These are phyloP conservation scores for Globisporangium perplexum DNA, from an alignment of 352 stramenopile genomes.

Conservation along the genomic window DNA sequence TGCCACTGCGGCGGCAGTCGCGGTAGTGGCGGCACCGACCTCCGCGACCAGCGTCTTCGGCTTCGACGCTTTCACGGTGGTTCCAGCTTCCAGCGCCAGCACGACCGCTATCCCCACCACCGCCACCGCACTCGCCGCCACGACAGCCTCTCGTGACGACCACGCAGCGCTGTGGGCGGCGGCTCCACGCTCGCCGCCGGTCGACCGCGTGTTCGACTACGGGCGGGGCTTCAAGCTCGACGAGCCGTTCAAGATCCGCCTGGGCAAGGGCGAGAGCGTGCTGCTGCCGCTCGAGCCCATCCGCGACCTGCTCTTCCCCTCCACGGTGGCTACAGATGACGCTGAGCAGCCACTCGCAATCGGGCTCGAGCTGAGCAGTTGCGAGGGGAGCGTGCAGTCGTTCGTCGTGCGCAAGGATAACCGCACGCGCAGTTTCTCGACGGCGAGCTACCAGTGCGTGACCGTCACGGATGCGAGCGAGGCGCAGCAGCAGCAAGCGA, in stretches of 20 bases:
- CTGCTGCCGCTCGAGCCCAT: conserved; percentile 26
- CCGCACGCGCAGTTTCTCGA: conserved; percentile 17
- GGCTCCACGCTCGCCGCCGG: no score
- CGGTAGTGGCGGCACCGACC: neutral
- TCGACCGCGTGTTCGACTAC: conserved; percentile 22
- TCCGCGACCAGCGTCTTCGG: neutral
- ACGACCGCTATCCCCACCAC: neutral
- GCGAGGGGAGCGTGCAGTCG: conserved; percentile 18
- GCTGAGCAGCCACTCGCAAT: conserved; percentile 8
- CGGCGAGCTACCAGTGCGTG: conserved; percentile 26
- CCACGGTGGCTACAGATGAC: neutral
- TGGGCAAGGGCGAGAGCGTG: conserved; percentile 18
- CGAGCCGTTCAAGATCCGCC: conserved; percentile 18
- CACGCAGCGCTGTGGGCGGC: neutral
- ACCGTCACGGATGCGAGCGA: conserved; percentile 14
- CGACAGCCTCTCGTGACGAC: neutral
- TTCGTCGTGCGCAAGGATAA: conserved; percentile 16
- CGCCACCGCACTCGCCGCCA: neutral
- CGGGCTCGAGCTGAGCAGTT: conserved; percentile 27
- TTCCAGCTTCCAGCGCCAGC: conserved; percentile 1
- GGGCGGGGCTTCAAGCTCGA: conserved; percentile 20
- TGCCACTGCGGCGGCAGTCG: neutral
- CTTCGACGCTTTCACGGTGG: neutral
- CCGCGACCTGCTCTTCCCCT: conserved; percentile 15
- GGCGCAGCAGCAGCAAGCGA: conserved; percentile 9